A percentile compares a stretch with the other conserved stretches of the same genome.
phyloP scores from a whole-genome alignment of 306 rosid species.

The Sesbania bispinosa region DNA sequence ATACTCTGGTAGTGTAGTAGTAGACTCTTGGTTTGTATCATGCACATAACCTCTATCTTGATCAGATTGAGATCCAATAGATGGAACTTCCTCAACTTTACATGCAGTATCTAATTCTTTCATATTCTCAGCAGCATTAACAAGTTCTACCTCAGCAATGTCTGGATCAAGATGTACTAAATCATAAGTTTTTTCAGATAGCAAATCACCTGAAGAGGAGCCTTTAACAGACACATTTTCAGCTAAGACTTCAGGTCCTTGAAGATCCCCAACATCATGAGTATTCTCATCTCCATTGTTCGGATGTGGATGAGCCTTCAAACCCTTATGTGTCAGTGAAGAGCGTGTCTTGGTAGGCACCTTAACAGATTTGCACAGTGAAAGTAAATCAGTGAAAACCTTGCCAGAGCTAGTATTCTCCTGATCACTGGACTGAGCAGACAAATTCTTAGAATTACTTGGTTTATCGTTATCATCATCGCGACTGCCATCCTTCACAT shows the following conservation, averaged over 20 bases:
- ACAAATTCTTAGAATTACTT: constrained; percentile 38
- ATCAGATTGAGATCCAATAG: constrained; percentile 42
- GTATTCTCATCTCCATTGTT: constrained; percentile 30
- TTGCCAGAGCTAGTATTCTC: constrained; percentile 37
- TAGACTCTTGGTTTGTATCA: constrained; percentile 41
- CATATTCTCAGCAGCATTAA: constrained; percentile 31
- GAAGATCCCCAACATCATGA: constrained; percentile 24
- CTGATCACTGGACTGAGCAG: constrained; percentile 32
- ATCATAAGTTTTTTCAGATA: constrained; percentile 36
- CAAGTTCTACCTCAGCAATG: constrained; percentile 33
- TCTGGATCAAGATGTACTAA: constrained; percentile 43
- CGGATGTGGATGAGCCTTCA: constrained; percentile 41
- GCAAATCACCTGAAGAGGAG: constrained; percentile 37
- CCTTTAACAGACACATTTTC: constrained; percentile 37
- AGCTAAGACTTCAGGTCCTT: constrained; percentile 31
- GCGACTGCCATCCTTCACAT: constrained; percentile 37
- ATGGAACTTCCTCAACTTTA: constrained; percentile 37
- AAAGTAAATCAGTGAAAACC: constrained; percentile 52
- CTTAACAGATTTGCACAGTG: constrained; percentile 64
- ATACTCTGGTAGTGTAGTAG: constrained; percentile 33
- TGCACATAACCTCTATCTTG: constrained; percentile 37
- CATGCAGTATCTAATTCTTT: constrained; percentile 41
- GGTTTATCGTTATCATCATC: constrained; percentile 45
- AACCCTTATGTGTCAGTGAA: constrained; percentile 44
- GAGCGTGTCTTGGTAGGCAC: constrained; percentile 85